Base-by-base conservation (phyloP, 768 basidiomycete genomes). In the Mycena latifolia region DNA sequence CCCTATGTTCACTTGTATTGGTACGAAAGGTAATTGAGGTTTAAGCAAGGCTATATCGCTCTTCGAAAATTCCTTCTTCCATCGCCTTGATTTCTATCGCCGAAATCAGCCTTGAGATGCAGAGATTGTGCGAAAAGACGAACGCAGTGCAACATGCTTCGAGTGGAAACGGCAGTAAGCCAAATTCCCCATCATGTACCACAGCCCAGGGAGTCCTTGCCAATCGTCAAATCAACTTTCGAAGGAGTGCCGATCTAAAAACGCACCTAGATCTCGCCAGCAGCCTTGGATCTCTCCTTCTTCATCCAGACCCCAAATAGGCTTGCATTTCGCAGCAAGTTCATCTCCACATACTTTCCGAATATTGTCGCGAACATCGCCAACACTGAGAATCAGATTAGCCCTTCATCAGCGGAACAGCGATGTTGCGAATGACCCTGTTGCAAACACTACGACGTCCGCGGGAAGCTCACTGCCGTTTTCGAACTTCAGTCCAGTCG, bases 161-260 rank as follows among this genome's bases (percentile, higher is more conserved):
- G 33, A 35, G 33, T 35, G 33, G 33, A 35, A 35, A 35, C 89
- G 80, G 51, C 84, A 85, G 59, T 84, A 57, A 0, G 86, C 85
- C 22, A 91, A 72, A 73, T 89, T 89, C 87, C 85, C 90, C 76
- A 88, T 80, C 81, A 88, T 86, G 65, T 76, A 82, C 88, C 89
- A 91, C 41, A 89, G 55, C 51, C 84, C 83, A 24, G 83, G 78
- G 22, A 85, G 45, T 50, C 68, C 68, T 63, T 20, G 12, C 24
- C 5, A 46, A 22, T 35, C 1, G 41, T 61, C 29, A 61, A 43
- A 1, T 45, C 24, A n/a, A 25, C n/a, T 24, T 37, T 11, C 8
- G n/a, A 1, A 9, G 6, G 9, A n/a, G 7, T 22, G n/a, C 22
- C 11, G 11, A 6, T 6, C 11, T 46, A 3, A 11, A 37, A 45